phyloP scores from a whole-genome alignment of 208 protist genomes.

The Leishmania tropica region DNA sequence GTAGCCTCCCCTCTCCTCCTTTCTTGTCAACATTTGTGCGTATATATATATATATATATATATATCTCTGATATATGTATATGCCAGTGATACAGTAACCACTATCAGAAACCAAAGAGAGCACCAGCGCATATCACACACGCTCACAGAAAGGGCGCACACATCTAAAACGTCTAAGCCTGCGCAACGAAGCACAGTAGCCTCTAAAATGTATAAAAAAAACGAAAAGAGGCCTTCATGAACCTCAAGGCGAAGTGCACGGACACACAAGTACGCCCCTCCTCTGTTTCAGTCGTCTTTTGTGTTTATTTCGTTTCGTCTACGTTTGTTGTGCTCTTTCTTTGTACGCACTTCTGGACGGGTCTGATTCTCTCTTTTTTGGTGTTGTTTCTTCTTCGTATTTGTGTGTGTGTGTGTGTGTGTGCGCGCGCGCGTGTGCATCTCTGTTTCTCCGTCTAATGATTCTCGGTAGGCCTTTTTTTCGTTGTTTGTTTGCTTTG shows the following conservation, averaged over 20 bases:
- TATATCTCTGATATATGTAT: neutral
- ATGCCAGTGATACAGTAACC: neutral
- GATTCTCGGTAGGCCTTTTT: neutral
- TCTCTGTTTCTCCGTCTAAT: slow-evolving; percentile 9
- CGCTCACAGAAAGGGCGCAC: neutral
- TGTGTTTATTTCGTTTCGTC: too few species aligned
- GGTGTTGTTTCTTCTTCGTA: too few species aligned
- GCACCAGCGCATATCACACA: neutral
- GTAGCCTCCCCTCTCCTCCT: neutral
- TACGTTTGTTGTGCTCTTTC: too few species aligned
- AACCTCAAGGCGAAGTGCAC: neutral
- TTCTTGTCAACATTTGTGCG: too few species aligned
- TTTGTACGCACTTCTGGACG: too few species aligned
- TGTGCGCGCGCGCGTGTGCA: neutral
- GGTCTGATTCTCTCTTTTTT: too few species aligned
- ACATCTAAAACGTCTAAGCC: neutral
- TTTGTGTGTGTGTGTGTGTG: neutral
- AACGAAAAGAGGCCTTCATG: neutral
- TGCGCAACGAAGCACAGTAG: neutral
- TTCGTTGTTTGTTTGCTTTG: slow-evolving; percentile 13
- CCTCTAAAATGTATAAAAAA: neutral
- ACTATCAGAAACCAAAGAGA: neutral
- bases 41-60: too few species aligned
- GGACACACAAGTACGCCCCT: neutral
- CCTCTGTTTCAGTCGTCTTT: neutral